A percentile compares a stretch with the other conserved stretches of the same genome.
phyloP scores from a whole-genome alignment of 2,329 filamentous ascomycete species.

The Ceratocystiopsis minuta region DNA sequence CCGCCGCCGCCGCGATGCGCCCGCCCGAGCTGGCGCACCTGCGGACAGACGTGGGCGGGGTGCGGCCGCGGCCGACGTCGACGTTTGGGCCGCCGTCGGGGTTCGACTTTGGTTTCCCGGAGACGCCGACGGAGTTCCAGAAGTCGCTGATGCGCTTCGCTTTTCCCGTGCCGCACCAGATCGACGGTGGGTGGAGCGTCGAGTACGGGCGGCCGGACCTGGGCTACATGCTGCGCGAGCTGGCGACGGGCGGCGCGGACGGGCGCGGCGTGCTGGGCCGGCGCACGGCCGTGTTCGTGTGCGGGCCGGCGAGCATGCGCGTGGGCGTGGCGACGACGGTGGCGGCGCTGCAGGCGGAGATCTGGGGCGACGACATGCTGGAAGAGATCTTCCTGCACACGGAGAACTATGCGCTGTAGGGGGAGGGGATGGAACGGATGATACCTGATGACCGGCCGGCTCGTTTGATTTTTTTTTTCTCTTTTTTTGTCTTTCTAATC shows the following conservation, averaged over 20 bases:
- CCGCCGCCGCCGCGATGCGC: constrained; percentile 10
- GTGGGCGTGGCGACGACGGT: constrained; percentile 77
- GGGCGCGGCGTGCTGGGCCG: constrained; percentile 56
- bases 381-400: constrained; percentile 91
- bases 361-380: constrained; percentile 58
- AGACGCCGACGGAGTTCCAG: constrained; percentile 72
- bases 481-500: too few relatives aligned
- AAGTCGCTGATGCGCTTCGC: constrained; percentile 83
- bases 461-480: too few relatives aligned
- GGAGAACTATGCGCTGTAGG: constrained; percentile 76
- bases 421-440: background rate
- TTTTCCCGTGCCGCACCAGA: constrained; percentile 51
- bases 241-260: constrained; percentile 53
- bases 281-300: constrained; percentile 79
- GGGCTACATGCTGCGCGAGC: constrained; percentile 67
- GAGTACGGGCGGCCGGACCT: constrained; percentile 86
- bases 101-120: constrained; percentile 69
- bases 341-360: constrained; percentile 61
- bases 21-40: constrained; percentile 40
- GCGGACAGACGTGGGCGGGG: constrained; percentile 24
- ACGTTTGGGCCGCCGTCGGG: constrained; percentile 41
- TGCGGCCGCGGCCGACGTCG: constrained; percentile 24
- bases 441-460: too few relatives aligned
- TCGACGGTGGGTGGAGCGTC: constrained; percentile 69
- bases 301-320: constrained; percentile 73